Evolutionary conservation across 257 asterid genomes (phyloP).

Genomic region (Solanum microdontum): DNA sequence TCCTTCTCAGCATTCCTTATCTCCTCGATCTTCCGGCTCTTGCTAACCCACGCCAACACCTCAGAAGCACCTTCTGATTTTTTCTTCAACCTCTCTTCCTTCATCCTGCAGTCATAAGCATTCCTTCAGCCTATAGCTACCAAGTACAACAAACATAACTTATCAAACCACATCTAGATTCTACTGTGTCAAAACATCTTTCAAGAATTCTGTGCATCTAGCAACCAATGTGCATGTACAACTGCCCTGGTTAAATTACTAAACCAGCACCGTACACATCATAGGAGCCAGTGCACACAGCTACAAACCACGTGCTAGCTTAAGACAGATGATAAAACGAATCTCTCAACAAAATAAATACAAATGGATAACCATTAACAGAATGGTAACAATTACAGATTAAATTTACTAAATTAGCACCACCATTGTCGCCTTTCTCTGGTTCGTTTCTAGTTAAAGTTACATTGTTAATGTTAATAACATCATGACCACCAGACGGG

Average conservation of each 20-base stretch:
- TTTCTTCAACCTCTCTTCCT: constrained; percentile 67
- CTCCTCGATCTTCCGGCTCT: constrained; percentile 76
- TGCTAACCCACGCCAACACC: constrained; percentile 68
- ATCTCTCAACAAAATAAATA: neutral
- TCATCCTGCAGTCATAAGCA: constrained; percentile 44
- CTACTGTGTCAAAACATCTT: neutral
- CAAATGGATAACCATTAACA: neutral
- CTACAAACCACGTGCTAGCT: neutral
- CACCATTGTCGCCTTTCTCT: neutral
- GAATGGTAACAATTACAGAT: neutral
- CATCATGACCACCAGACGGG: neutral
- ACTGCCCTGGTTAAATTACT: neutral
- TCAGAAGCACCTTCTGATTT: constrained; percentile 69
- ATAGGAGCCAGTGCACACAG: neutral
- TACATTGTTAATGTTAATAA: neutral
- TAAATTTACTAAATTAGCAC: neutral
- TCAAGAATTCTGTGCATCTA: neutral
- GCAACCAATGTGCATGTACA: neutral
- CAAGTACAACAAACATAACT: neutral
- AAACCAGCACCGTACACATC: neutral
- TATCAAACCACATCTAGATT: neutral
- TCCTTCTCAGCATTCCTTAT: constrained; percentile 60
- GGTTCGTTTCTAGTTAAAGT: neutral
- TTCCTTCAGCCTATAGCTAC: neutral
- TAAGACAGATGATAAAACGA: neutral